Evolutionary conservation across 257 asterid species (phyloP).

Genomic region (Solanum clarkiae): DNA sequence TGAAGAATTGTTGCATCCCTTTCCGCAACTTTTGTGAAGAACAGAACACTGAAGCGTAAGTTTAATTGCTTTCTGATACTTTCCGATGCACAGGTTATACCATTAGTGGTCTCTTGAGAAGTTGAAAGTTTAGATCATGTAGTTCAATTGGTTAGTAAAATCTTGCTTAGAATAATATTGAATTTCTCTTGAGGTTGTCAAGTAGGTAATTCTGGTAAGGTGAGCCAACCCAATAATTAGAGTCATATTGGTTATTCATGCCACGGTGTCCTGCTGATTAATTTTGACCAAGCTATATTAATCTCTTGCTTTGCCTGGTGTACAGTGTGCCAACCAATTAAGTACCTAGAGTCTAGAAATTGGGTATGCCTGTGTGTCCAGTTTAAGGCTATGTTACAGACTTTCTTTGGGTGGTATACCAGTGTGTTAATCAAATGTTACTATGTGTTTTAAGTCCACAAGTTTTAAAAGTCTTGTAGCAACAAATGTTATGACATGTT

Average conservation of each 20-base stretch:
- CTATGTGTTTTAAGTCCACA: not conserved
- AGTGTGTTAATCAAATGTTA: not conserved
- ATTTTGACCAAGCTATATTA: not conserved
- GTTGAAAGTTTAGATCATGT: not conserved
- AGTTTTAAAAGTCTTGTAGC: not conserved
- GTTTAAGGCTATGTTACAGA: not conserved
- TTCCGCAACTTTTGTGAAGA: constrained; percentile 56
- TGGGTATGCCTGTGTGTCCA: not conserved
- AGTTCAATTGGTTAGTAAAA: not conserved
- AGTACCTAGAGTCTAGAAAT: not conserved
- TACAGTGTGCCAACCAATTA: not conserved
- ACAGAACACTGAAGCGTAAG: constrained; percentile 51
- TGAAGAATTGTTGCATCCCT: constrained; percentile 47
- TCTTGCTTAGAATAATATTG: not conserved
- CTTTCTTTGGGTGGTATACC: not conserved
- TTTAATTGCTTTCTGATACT: not conserved
- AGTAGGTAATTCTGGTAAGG: not conserved
- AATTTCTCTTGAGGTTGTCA: not conserved
- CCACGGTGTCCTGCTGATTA: not conserved
- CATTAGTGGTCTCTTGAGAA: not conserved
- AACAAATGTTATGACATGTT: not conserved
- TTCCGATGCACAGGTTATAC: not conserved
- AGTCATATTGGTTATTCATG: not conserved
- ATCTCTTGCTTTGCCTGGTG: not conserved
- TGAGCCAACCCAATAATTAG: not conserved